phyloP scores from a whole-genome alignment of 1,284 basidiomycete genomes.

The Xerocomus amazonicus region DNA sequence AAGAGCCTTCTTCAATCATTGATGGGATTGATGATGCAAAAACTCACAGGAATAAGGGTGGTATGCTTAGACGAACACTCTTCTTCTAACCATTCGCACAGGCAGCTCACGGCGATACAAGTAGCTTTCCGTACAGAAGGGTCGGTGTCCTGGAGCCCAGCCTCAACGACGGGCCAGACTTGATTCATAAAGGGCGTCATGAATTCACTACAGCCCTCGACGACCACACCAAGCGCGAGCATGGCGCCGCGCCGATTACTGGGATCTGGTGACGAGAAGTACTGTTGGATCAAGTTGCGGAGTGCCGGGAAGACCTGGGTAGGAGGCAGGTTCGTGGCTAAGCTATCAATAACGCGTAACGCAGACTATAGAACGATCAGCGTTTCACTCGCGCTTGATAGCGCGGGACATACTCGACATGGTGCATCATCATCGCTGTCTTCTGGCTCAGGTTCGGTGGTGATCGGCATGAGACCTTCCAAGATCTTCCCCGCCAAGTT shows the following conservation, averaged over 20 bases:
- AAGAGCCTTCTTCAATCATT: slow-evolving; percentile 3
- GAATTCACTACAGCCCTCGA: slow-evolving; percentile 98
- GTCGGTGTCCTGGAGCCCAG: slow-evolving; percentile 83
- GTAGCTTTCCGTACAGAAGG: slow-evolving; percentile 90
- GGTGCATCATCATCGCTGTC: slow-evolving; percentile 91
- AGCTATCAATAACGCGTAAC: slow-evolving; percentile 91
- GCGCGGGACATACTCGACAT: slow-evolving; percentile 63
- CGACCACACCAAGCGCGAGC: slow-evolving; percentile 93
- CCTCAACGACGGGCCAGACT: slow-evolving; percentile 94
- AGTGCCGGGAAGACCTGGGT: slow-evolving; percentile 96
- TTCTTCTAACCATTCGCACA: slow-evolving; percentile 98
- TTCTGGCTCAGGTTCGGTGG: slow-evolving; percentile 84
- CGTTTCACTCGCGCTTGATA: slow-evolving; percentile 1
- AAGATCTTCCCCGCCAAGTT: slow-evolving; percentile 86
- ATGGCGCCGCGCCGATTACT: slow-evolving; percentile 87
- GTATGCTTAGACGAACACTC: slow-evolving; percentile 86
- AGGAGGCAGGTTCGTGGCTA: slow-evolving; percentile 93
- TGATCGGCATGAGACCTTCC: slow-evolving; percentile 90
- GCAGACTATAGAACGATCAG: slow-evolving; percentile 58
- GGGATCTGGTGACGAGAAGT: slow-evolving; percentile 80
- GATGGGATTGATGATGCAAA: background rate
- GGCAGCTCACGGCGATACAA: slow-evolving; percentile 91
- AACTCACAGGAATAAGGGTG: slow-evolving; percentile 79
- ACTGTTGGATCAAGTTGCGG: slow-evolving; percentile 75
- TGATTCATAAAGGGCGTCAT: slow-evolving; percentile 92